Conservation (phyloP, 768 basidiomycete genomes). For the Boletus rubropictus region DNA sequence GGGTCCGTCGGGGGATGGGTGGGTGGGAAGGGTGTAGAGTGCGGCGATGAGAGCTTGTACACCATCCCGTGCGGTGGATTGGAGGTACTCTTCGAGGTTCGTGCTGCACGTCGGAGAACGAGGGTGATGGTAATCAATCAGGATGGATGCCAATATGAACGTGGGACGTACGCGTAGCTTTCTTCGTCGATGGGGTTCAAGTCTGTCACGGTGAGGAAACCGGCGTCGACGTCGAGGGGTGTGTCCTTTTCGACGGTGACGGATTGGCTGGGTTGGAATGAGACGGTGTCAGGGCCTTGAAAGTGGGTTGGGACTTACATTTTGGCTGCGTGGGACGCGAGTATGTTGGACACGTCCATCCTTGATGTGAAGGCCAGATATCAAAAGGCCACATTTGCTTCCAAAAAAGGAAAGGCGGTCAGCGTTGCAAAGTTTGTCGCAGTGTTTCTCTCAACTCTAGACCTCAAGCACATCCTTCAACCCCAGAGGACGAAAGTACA, state of each 20-base stretch:
- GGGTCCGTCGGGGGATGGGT: constrained; percentile 72
- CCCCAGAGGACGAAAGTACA: no score
- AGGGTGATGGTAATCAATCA: not conserved
- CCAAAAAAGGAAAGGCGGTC: constrained; percentile 5
- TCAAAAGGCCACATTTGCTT: not conserved
- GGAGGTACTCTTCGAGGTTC: constrained; percentile 77
- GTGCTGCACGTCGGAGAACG: constrained; percentile 38
- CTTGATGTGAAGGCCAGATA: not conserved
- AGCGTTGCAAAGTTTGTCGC: no score
- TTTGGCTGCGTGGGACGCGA: constrained; percentile 69
- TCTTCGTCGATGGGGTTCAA: constrained; percentile 81
- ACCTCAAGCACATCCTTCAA: not conserved
- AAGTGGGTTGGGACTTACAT: constrained; percentile 40
- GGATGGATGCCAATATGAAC: not conserved
- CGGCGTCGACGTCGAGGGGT: constrained; percentile 75
- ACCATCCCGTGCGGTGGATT: constrained; percentile 72
- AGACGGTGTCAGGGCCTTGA: not conserved
- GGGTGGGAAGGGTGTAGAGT: constrained; percentile 79
- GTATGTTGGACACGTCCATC: constrained; percentile 37
- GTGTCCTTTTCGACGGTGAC: constrained; percentile 72
- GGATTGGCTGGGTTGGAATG: constrained; percentile 46
- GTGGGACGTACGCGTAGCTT: constrained; percentile 63
- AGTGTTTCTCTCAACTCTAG: no score
- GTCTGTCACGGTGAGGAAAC: constrained; percentile 82
- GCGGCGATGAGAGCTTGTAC: constrained; percentile 73